phyloP scores from a whole-genome alignment of 306 rosid species.

The Carpinus fangiana region DNA sequence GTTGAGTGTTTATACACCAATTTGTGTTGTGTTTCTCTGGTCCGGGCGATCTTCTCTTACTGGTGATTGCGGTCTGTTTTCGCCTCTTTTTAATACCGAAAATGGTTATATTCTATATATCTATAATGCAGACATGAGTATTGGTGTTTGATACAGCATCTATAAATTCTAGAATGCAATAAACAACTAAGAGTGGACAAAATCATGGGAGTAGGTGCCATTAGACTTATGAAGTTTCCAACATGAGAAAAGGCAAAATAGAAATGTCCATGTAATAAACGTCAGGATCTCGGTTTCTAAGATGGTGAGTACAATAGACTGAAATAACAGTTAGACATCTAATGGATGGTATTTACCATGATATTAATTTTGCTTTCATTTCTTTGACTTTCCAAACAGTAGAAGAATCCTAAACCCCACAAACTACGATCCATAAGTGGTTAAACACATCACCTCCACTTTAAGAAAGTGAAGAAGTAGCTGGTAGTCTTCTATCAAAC shows the following conservation, averaged over 20 bases:
- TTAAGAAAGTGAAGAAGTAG: neutral
- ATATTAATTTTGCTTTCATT: neutral
- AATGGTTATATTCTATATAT: slow-evolving; percentile 12
- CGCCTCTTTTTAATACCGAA: slow-evolving; percentile 13
- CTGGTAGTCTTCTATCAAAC: neutral
- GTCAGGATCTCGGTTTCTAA: neutral
- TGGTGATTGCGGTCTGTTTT: slow-evolving; percentile 8
- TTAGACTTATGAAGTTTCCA: slow-evolving; percentile 2
- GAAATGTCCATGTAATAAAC: neutral
- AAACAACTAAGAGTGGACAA: neutral
- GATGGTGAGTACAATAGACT: neutral
- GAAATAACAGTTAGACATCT: neutral
- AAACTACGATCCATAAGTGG: neutral
- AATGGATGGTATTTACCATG: neutral
- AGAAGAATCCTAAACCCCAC: neutral
- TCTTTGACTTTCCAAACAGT: neutral
- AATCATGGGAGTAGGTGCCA: slow-evolving; percentile 19
- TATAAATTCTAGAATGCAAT: slow-evolving; percentile 3
- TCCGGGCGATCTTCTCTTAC: slow-evolving; percentile 20
- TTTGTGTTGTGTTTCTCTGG: slow-evolving; percentile 24
- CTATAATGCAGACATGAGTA: neutral
- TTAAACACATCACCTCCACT: neutral
- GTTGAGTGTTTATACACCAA: neutral
- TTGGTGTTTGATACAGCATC: slow-evolving; percentile 17
- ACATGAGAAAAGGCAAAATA: neutral